Percentiles rank a stretch among this genome's conserved stretches.
Evolutionary conservation across 2,329 filamentous ascomycete genomes (phyloP).

Genomic region (Phoma sp.): DNA sequence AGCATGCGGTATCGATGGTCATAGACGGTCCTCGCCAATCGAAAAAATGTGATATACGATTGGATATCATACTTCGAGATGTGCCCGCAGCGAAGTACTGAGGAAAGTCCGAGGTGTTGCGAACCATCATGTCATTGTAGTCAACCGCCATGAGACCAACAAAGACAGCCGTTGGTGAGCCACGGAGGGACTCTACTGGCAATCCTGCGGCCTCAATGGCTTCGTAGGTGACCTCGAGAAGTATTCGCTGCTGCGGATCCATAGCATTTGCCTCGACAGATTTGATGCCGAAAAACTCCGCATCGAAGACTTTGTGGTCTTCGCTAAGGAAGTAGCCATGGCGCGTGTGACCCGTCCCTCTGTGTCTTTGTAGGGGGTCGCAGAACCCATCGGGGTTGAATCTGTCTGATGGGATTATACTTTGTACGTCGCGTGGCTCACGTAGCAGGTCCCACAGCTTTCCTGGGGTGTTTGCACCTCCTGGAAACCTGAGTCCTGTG

Average conservation of each 20-base stretch:
- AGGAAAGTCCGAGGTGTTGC: slow-evolving; percentile 5
- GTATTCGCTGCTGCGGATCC: slow-evolving; percentile 32
- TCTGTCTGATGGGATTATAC: slow-evolving; percentile 20
- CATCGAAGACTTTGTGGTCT: slow-evolving; percentile 28
- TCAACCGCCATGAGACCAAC: slow-evolving; percentile 21
- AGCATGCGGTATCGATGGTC: slow-evolving; percentile 50
- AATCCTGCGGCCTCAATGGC: slow-evolving; percentile 22
- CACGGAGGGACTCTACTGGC: slow-evolving; percentile 8
- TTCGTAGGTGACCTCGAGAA: slow-evolving; percentile 32
- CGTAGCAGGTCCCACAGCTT: slow-evolving; percentile 43
- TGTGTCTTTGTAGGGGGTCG: slow-evolving; percentile 35
- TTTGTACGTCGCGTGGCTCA: slow-evolving; percentile 11
- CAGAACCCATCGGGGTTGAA: slow-evolving; percentile 35
- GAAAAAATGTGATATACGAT: slow-evolving; percentile 48
- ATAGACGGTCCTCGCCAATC: slow-evolving; percentile 46
- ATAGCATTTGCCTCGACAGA: slow-evolving; percentile 25
- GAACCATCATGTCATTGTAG: slow-evolving; percentile 12
- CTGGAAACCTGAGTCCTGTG: slow-evolving; percentile 39
- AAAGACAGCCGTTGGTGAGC: slow-evolving; percentile 17
- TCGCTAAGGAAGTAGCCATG: slow-evolving; percentile 24
- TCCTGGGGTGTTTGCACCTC: slow-evolving; percentile 32
- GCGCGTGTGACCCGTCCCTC: slow-evolving; percentile 39
- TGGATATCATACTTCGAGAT: slow-evolving; percentile 35
- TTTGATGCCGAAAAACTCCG: slow-evolving; percentile 28
- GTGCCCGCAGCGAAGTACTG: slow-evolving; percentile 34